phyloP scores from a whole-genome alignment of 768 basidiomycete genomes.

The Scleroderma citrinum region DNA sequence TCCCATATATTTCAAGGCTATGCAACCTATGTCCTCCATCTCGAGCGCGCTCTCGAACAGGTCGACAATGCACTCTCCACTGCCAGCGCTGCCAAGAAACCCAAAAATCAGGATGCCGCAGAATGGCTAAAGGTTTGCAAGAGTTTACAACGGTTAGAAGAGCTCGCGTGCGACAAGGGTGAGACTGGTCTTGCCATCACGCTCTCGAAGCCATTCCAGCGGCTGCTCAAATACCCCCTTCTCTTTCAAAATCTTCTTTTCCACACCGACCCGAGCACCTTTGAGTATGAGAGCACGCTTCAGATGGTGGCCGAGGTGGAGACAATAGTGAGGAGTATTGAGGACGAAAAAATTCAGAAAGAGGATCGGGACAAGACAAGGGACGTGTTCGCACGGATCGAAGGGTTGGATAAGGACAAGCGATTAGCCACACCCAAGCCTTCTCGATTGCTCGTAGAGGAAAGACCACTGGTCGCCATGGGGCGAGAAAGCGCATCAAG shows the following conservation, averaged over 20 bases:
- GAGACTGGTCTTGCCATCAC: conserved; percentile 95
- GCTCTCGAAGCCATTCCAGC: conserved; percentile 94
- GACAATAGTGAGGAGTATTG: conserved; percentile 91
- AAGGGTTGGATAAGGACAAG: conserved; percentile 90
- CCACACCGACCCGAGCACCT: conserved; percentile 95
- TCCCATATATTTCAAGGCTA: conserved; percentile 93
- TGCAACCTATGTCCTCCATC: conserved; percentile 88
- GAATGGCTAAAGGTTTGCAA: conserved; percentile 78
- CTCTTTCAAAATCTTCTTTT: conserved; percentile 96
- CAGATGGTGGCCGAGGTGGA: conserved; percentile 98
- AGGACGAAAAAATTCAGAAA: conserved; percentile 96
- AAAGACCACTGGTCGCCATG: conserved; percentile 46
- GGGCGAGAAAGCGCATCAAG: conserved; percentile 21
- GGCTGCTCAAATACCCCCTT: conserved; percentile 93
- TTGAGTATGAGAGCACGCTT: conserved; percentile 93
- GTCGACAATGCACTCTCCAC: conserved; percentile 72
- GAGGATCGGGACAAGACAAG: conserved; percentile 94
- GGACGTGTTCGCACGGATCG: conserved; percentile 93
- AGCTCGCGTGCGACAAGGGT: conserved; percentile 73
- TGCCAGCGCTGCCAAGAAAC: conserved; percentile 61
- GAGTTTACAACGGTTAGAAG: conserved; percentile 71
- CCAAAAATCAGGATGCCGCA: conserved; percentile 74
- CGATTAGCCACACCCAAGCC: conserved; percentile 90
- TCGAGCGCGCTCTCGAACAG: conserved; percentile 85
- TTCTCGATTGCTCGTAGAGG: conserved; percentile 81